Evolutionary conservation across 257 asterid species (phyloP).

Genomic region (Euphrasia confusa): DNA sequence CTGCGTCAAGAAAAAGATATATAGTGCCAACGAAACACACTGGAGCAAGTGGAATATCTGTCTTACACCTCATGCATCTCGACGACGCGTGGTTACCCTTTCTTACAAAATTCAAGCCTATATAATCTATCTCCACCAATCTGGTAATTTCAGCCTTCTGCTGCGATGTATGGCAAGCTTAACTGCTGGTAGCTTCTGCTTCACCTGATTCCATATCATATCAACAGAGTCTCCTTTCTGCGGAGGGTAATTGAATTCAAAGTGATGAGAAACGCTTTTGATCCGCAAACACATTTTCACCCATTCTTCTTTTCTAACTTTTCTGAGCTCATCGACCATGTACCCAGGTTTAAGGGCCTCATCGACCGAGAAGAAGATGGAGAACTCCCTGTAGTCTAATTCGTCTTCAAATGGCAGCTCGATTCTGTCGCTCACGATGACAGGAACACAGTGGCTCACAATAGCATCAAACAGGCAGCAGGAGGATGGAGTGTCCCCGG

Average conservation of each 20-base stretch:
- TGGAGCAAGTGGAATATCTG: too few relatives aligned
- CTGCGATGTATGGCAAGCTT: conserved; percentile 70
- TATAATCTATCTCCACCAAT: conserved; percentile 67
- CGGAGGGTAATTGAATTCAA: conserved; percentile 80
- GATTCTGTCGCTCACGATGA: conserved; percentile 8
- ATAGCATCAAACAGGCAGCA: conserved; percentile 13
- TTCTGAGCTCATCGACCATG: background rate
- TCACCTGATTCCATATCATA: conserved; percentile 92
- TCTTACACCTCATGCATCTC: too few relatives aligned
- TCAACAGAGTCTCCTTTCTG: conserved; percentile 69
- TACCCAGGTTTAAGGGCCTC: conserved; percentile 1
- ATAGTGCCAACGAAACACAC: too few relatives aligned
- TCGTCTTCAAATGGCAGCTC: conserved; percentile 5
- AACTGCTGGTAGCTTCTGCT: conserved; percentile 57
- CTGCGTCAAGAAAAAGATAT: too few relatives aligned
- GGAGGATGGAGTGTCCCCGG: conserved; percentile 15
- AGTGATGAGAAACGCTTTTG: conserved; percentile 63
- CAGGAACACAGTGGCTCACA: conserved; percentile 7
- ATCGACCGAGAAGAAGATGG: background rate
- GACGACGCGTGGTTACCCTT: too few relatives aligned
- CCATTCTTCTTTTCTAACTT: conserved; percentile 50
- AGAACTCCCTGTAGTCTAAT: background rate
- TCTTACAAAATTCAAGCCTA: background rate
- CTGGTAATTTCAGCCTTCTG: conserved; percentile 76
- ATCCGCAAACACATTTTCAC: conserved; percentile 67